Evolutionary conservation across 2,329 filamentous ascomycete species (phyloP).

Genomic region (Botryotinia globosa): DNA sequence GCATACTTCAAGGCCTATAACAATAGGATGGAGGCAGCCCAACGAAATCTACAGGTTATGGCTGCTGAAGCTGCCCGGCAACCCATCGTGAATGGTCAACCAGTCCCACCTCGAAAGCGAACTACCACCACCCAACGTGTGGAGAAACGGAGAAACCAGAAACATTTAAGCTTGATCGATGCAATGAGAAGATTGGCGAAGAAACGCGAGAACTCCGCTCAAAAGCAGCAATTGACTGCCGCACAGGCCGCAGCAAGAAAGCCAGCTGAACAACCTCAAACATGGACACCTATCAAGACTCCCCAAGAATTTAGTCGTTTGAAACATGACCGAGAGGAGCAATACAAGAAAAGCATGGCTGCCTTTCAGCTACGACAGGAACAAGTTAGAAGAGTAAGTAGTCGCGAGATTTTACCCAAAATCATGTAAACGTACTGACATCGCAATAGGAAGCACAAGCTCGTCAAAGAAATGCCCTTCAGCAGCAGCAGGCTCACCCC

Average conservation of each 20-base stretch:
- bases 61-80: conserved; percentile 36
- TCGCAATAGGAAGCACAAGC: conserved; percentile 44
- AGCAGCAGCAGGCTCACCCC: conserved; percentile 26
- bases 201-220: conserved; percentile 79
- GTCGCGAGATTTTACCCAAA: not conserved
- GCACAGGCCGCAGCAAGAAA: conserved; percentile 79
- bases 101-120: conserved; percentile 58
- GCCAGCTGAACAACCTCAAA: conserved; percentile 62
- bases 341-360: conserved; percentile 58
- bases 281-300: conserved; percentile 52
- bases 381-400: conserved; percentile 53
- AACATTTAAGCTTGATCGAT: conserved; percentile 85
- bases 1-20: conserved; percentile 83
- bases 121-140: conserved; percentile 79
- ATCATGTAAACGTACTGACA: conserved; percentile 21
- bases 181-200: conserved; percentile 94
- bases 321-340: conserved; percentile 81
- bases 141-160: conserved; percentile 80
- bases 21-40: conserved; percentile 57
- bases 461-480: conserved; percentile 26
- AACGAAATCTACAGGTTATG: conserved; percentile 47
- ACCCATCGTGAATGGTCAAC: conserved; percentile 43
- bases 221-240: conserved; percentile 83
- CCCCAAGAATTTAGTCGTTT: conserved; percentile 88
- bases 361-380: conserved; percentile 43